Percentiles rank a stretch among this genome's conserved stretches.
These are phyloP conservation scores for Cyamopsis tetragonoloba DNA, from an alignment of 306 rosid genomes.

Conservation along the genomic window DNA sequence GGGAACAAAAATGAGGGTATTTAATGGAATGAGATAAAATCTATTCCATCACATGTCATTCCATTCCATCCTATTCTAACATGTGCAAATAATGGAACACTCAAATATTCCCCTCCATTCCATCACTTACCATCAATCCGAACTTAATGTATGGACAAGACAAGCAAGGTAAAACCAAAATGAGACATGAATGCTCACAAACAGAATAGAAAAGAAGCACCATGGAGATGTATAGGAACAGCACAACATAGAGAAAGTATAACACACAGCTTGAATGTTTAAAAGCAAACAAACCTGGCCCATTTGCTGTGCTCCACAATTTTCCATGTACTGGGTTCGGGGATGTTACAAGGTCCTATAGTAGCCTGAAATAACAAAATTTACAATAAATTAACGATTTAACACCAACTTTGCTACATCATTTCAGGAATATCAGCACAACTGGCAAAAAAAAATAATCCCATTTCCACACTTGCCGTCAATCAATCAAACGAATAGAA, in stretches of 20 bases:
- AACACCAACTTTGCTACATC: background rate
- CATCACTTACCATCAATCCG: too few species aligned
- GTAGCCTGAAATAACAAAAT: constrained; percentile 61
- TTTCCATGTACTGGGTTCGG: constrained; percentile 91
- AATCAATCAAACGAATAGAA: constrained; percentile 11
- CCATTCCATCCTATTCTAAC: too few species aligned
- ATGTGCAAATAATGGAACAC: too few species aligned
- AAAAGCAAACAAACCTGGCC: constrained; percentile 70
- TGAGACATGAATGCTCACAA: background rate
- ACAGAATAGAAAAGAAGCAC: constrained; percentile 1
- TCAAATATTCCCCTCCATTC: too few species aligned
- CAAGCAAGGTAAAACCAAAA: constrained; percentile 1
- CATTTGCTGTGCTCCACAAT: constrained; percentile 90
- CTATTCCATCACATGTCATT: too few species aligned
- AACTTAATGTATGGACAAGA: too few species aligned
- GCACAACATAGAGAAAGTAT: background rate
- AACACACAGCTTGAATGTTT: background rate
- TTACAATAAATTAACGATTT: constrained; percentile 6
- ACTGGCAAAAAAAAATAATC: background rate
- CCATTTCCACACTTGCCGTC: background rate
- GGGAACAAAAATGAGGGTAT: too few species aligned
- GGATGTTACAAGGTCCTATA: constrained; percentile 71
- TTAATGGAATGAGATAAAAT: too few species aligned
- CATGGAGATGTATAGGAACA: background rate
- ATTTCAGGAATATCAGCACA: background rate